A percentile compares a stretch with the other conserved stretches of the same genome.
phyloP scores from a whole-genome alignment of 352 stramenopile species.

The Phytophthora sp. region DNA sequence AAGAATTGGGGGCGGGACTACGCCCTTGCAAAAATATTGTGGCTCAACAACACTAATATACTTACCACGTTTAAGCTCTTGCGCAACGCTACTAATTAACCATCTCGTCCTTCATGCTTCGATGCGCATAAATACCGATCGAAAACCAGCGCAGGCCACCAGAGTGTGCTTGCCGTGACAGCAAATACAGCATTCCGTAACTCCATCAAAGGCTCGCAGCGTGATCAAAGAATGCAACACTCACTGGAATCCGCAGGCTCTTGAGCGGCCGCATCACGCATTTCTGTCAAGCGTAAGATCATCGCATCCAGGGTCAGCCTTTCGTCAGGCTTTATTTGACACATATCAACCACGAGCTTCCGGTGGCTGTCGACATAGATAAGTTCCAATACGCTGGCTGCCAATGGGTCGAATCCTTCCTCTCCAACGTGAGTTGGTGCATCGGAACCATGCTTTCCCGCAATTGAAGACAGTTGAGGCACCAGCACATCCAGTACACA shows the following conservation, averaged over 20 bases:
- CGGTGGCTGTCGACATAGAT: constrained; percentile 4
- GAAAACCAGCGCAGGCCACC: not conserved
- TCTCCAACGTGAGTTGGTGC: constrained; percentile 11
- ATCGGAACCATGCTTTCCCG: not conserved
- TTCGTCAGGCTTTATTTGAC: constrained; percentile 10
- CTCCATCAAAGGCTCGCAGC: not conserved
- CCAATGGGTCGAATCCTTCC: constrained; percentile 25
- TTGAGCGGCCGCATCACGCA: constrained; percentile 5
- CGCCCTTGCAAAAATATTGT: too few relatives aligned
- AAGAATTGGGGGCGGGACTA: too few relatives aligned
- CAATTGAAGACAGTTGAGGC: constrained; percentile 13
- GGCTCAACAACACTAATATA: too few relatives aligned
- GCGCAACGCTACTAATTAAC: too few relatives aligned
- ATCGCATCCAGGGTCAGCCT: constrained; percentile 9
- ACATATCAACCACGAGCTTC: constrained; percentile 22
- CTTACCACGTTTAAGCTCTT: too few relatives aligned
- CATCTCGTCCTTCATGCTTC: too few relatives aligned
- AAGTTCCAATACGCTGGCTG: not conserved
- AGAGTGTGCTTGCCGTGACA: too few relatives aligned
- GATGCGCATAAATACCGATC: not conserved
- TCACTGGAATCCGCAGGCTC: constrained; percentile 19
- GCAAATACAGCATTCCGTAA: too few relatives aligned
- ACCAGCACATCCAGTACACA: constrained; percentile 36
- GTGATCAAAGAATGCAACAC: constrained; percentile 24
- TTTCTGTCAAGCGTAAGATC: constrained; percentile 18